These are phyloP conservation scores for Cystobasidiaceae sp. DNA, from an alignment of 1,284 basidiomycete genomes.

Conservation along the genomic window DNA sequence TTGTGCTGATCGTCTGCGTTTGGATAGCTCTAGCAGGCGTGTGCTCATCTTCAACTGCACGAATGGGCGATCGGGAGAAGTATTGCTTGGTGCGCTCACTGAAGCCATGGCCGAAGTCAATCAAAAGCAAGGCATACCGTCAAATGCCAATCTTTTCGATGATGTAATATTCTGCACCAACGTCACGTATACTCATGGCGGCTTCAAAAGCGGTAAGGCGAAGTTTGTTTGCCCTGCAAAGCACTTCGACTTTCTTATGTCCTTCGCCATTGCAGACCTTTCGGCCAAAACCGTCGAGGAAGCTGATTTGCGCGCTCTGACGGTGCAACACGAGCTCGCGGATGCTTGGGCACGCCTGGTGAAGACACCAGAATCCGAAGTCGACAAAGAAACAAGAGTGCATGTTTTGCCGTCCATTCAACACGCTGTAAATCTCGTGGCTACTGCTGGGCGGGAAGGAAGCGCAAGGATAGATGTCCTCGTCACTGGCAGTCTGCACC, in stretches of 20 bases:
- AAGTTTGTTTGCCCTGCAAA: background rate
- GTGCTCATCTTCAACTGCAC: conserved; percentile 95
- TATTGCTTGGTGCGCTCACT: conserved; percentile 63
- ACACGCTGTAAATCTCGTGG: conserved; percentile 67
- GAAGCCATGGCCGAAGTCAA: conserved; percentile 9
- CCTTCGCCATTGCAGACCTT: conserved; percentile 56
- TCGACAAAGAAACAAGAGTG: conserved; percentile 51
- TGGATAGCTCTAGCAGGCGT: conserved; percentile 47
- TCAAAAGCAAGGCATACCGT: background rate
- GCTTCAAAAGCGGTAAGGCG: conserved; percentile 75
- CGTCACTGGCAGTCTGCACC: conserved; percentile 86
- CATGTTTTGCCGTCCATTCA: conserved; percentile 84
- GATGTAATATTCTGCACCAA: conserved; percentile 92
- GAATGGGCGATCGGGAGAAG: conserved; percentile 71
- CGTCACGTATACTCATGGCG: conserved; percentile 82
- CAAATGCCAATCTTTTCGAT: conserved; percentile 59
- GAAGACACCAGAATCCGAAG: conserved; percentile 55
- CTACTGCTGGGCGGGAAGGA: conserved; percentile 43
- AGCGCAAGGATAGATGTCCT: conserved; percentile 59
- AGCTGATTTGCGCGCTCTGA: conserved; percentile 61
- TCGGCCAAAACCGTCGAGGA: conserved; percentile 62
- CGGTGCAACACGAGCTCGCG: conserved; percentile 69
- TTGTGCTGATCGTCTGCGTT: background rate
- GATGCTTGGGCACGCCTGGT: conserved; percentile 65
- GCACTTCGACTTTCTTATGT: conserved; percentile 25